Base-by-base conservation (phyloP, 352 stramenopile genomes). In the Peronospora tabacina region DNA sequence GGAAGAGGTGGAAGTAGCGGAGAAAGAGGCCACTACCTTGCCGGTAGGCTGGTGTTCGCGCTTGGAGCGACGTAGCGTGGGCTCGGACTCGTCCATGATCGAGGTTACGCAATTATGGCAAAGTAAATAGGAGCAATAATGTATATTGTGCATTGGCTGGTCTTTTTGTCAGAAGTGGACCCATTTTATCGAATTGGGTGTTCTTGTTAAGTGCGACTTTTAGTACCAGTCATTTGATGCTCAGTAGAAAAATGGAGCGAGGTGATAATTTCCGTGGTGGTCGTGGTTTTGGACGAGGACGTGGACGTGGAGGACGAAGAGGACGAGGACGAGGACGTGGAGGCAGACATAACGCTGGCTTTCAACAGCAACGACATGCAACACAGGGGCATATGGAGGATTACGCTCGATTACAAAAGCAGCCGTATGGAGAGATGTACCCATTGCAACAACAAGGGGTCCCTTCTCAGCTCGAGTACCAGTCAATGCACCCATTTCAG, bases 21-120 rank as follows among this genome's bases (percentile, higher is more conserved):
- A 43, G 1, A 43, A 42, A 2, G 61, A 42, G 5, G 44, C 47
- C 0, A 36, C 44, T 1, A 65, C 63, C 24, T 41, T 55, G 32
- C 52, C 35, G 12, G 49, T 67, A 7, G 52, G 49, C 17, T 61
- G 36, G 22, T 61, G 52, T 26, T 75, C 64, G 17, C 70, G 58
- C 65, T 65, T 71, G 19, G 70, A 77, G 26, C 64, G 56, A 5
- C 67, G 67, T 42, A 53, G 48, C 19, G 46, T 15, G 4, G 30
- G 22, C 9, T 57, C 39, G 20, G 49, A 42, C 15, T 4, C 7
- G 11, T 42, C 11, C 17, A 39, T 39, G 10, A 4, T 9, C 28
- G 12, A 32, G 12, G 11, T 16, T 36, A 36, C 13, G 3, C 28
- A 33, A 33, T 13, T 33, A 33, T 13, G 12, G 22, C 2, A 5